Base-by-base conservation (phyloP, 257 asterid species). In the Echium plantagineum region DNA sequence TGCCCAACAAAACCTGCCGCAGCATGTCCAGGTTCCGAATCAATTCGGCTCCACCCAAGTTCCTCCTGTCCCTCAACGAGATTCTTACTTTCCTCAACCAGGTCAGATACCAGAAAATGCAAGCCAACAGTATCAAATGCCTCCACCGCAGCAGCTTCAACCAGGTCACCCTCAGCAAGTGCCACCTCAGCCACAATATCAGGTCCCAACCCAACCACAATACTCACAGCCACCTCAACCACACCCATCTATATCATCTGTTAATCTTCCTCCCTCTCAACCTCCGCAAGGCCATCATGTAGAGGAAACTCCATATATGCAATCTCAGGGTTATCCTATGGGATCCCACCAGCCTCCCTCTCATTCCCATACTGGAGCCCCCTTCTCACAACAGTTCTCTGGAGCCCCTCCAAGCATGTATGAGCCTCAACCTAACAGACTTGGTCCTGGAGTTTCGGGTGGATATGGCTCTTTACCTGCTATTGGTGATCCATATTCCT, bases 391-490 rank as follows among this genome's bases (percentile, higher is more conserved):
- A 68, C 95, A 84, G 72, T 82, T 70, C 63, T 88, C 79, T 46
- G 81, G 78, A 10, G 73, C 81, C 57, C 70, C 81, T 54, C 69
- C 81, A 31, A 81, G 75, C 75, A 61, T 70, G 60, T 88, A 85
- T 24, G 96, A 85, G 66, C 86, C 93, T 59, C 86, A 81, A 66
- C 65, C 98, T 35, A 69, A 62, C 69, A 71, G 87, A 53, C 84
- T 86, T 60, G 77, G 85, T 62, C 69, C 87, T n/a, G 93, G 89
- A 55, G 87, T 74, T 74, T 74, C 96, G 22, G 78, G 81, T 64
- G 55, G 82, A 21, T 90, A 69, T 58, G 90, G 81, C 31, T 78
- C 84, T 10, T 60, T 88, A 20, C 71, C 84, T 13, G 85, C 80
- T 49, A 79, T 75, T 15, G 80, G 73, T 0, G 97, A 89, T 65